A percentile compares a stretch with the other conserved stretches of the same genome.
phyloP scores from a whole-genome alignment of 2,329 filamentous ascomycete species.

The Blumeria hordei region DNA sequence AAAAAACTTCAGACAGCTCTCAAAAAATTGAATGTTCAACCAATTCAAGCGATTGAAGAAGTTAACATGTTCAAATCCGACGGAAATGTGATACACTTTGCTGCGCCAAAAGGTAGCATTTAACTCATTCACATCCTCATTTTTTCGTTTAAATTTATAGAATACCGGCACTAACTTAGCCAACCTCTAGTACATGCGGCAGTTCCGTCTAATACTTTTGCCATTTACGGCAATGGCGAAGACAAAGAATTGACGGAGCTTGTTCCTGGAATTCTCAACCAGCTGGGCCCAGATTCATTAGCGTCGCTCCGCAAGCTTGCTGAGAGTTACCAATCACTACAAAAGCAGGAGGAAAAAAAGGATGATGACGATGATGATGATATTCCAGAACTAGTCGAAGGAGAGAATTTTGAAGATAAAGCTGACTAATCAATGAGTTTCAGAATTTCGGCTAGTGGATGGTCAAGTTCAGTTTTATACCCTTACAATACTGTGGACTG shows the following conservation, averaged over 20 bases:
- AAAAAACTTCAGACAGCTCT: constrained; percentile 96
- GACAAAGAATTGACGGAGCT: constrained; percentile 99
- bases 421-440: constrained; percentile 17
- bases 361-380: constrained; percentile 46
- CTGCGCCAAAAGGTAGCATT: constrained; percentile 66
- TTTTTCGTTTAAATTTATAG: background rate
- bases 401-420: constrained; percentile 96
- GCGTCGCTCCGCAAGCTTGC: constrained; percentile 94
- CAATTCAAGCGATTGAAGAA: constrained; percentile 98
- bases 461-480: background rate
- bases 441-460: background rate
- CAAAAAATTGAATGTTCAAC: constrained; percentile 99
- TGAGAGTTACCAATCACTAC: constrained; percentile 98
- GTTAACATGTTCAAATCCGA: constrained; percentile 99
- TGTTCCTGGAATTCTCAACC: constrained; percentile 96
- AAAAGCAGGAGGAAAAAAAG: constrained; percentile 71
- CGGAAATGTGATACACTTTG: constrained; percentile 98
- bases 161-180: constrained; percentile 1
- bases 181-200: constrained; percentile 61
- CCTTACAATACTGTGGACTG: background rate
- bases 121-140: background rate
- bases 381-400: constrained; percentile 89
- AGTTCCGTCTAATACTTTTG: constrained; percentile 95
- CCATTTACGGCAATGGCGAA: constrained; percentile 95
- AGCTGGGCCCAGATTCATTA: constrained; percentile 93